Evolutionary conservation across 768 basidiomycete genomes (phyloP), one percentile per base, ranked within the genome.

Genomic region (Trametes gibbosa): DNA sequence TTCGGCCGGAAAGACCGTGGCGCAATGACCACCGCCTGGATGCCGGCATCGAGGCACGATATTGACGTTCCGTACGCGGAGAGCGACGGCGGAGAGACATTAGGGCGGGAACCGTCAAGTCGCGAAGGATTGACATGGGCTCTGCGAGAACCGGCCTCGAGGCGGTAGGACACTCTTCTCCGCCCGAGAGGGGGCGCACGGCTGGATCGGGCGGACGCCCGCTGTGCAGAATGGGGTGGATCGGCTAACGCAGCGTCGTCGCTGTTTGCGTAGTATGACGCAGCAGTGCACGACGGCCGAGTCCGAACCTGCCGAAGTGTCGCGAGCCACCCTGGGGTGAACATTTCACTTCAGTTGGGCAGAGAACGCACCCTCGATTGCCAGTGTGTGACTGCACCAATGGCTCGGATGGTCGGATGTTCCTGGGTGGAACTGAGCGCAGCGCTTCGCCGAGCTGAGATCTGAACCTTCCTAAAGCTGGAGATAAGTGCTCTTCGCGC

Each of bases 131-230:
- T 13, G 47, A 39, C 55, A 34, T 25, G 21, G 55, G 27, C 35
- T 41, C n/a, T 48, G 39, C 25, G 39, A 29, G 35, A 37, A 14
- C 41, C 55, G 47, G 55, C 55, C 55, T 56, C 55, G 55, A 56
- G 55, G 55, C 49, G 40, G 47, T 19, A 14, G 25, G 6, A 12
- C 7, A 27, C 17, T 46, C 55, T 56, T 49, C 39, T 41, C 47
- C 41, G 55, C 23, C 55, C 54, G 25, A 41, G 19, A 21, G 40
- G n/a, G 47, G 25, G 37, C 48, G 40, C 37, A 29, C 14, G 25
- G 25, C 47, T 40, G 35, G 16, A 54, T 46, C 32, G 6, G 25
- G 37, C 13, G 10, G 46, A 48, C 42, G 47, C 55, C 49, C 55
- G 32, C 39, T 47, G 25, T 39, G 32, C 25, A 42, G 32, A 25